Evolutionary conservation across 495 filamentous ascomycete species (phyloP).

Genomic region (Aspergillus ostianus): DNA sequence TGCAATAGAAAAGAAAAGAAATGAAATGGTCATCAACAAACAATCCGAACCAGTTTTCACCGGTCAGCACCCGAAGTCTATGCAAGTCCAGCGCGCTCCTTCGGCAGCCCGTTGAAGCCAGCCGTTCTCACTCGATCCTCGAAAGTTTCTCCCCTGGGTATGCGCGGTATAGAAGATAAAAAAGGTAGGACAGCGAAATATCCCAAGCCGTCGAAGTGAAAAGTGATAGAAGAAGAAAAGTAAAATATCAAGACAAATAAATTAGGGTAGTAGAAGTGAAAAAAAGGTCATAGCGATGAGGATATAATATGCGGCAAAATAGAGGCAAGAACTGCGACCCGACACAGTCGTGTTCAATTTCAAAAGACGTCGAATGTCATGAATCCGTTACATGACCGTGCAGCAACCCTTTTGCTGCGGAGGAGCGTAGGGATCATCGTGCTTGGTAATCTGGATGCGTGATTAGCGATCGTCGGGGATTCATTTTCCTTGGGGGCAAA

Average conservation of each 20-base stretch:
- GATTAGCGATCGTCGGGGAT: slow-evolving; percentile 7
- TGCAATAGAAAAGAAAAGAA: slow-evolving; percentile 19
- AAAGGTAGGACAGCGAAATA: neutral
- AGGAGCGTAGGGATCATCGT: slow-evolving; percentile 94
- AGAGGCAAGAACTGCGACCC: slow-evolving; percentile 12
- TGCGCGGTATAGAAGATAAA: neutral
- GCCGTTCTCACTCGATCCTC: slow-evolving; percentile 8
- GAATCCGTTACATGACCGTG: slow-evolving; percentile 75
- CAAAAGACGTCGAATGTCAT: slow-evolving; percentile 24
- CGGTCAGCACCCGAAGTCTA: slow-evolving; percentile 27
- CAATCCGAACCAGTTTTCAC: neutral
- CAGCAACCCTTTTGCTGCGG: slow-evolving; percentile 90
- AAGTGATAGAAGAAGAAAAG: slow-evolving; percentile 5
- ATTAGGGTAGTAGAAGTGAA: slow-evolving; percentile 20
- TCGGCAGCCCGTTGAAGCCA: slow-evolving; percentile 23
- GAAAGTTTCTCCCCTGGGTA: neutral
- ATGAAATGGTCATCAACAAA: slow-evolving; percentile 30
- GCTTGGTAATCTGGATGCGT: slow-evolving; percentile 66
- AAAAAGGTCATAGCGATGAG: slow-evolving; percentile 38
- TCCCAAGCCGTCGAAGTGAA: slow-evolving; percentile 5
- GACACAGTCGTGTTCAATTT: slow-evolving; percentile 11
- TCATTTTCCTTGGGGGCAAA: neutral
- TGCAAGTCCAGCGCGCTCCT: slow-evolving; percentile 45
- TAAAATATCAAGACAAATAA: slow-evolving; percentile 22
- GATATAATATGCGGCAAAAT: slow-evolving; percentile 17